phyloP scores from a whole-genome alignment of 371 early-diverging fungal genomes.

The Apophysomyces trapeziformis region DNA sequence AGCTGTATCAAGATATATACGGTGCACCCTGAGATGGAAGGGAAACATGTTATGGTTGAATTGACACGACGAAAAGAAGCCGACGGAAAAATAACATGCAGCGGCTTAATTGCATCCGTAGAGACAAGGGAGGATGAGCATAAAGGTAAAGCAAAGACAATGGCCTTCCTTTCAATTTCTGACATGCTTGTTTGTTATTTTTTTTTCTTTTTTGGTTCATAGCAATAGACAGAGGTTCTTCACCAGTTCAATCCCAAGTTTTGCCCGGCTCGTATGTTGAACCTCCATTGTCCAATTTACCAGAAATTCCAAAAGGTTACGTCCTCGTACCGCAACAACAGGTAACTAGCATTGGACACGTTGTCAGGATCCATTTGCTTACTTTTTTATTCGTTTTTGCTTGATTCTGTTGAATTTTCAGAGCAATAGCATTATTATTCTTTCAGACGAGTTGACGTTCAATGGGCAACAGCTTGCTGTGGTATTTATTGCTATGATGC shows the following conservation, averaged over 20 bases:
- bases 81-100: conserved; percentile 11
- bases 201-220: too few relatives aligned
- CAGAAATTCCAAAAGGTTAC: conserved; percentile 51
- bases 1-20: conserved; percentile 40
- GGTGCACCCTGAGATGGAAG: conserved; percentile 38
- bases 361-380: background rate
- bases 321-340: conserved; percentile 50
- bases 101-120: background rate
- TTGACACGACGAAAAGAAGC: conserved; percentile 16
- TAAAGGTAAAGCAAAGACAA: too few relatives aligned
- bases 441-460: conserved; percentile 53
- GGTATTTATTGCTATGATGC: conserved; percentile 51
- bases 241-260: background rate
- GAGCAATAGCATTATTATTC: conserved; percentile 49
- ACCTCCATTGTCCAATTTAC: conserved; percentile 4
- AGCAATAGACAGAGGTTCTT: background rate
- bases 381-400: background rate
- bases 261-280: background rate
- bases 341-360: conserved; percentile 18
- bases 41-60: conserved; percentile 38
- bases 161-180: background rate
- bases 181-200: background rate
- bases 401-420: background rate
- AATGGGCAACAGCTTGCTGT: conserved; percentile 56
- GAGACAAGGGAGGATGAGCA: background rate